Conservation (phyloP, 208 protist species). For the Leishmania guyanensis region DNA sequence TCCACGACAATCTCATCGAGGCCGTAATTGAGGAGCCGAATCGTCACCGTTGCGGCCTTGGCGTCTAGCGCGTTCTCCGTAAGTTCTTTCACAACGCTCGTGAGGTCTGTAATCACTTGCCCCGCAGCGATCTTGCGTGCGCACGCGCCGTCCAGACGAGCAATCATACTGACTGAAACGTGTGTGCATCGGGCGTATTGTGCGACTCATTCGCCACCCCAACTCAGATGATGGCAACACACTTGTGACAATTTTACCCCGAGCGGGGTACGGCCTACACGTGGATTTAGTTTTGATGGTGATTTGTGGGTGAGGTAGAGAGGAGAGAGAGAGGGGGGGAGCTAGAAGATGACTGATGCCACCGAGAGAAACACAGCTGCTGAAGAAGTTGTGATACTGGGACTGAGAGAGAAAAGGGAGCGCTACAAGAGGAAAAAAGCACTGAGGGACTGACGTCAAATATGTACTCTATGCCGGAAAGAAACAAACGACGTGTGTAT, state of each 20-base stretch:
- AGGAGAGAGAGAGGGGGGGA: neutral
- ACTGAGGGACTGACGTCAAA: neutral
- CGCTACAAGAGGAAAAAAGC: neutral
- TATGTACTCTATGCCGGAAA: neutral
- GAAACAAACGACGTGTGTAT: neutral
- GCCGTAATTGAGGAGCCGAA: slow-evolving; percentile 73
- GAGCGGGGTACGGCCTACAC: neutral
- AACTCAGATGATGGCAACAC: neutral
- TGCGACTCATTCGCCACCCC: neutral
- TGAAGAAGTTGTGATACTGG: neutral
- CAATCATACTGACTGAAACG: slow-evolving; percentile 41
- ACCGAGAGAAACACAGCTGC: neutral
- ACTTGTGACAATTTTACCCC: neutral
- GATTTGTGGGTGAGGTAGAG: neutral
- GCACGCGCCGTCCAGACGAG: slow-evolving; percentile 71
- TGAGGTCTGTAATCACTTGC: slow-evolving; percentile 84
- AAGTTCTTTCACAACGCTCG: slow-evolving; percentile 87
- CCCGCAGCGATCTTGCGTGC: slow-evolving; percentile 77
- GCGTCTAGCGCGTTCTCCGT: slow-evolving; percentile 90
- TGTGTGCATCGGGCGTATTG: neutral
- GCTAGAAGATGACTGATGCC: neutral
- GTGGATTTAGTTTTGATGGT: neutral
- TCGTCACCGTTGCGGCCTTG: slow-evolving; percentile 50
- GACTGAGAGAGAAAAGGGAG: neutral
- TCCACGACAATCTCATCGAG: slow-evolving; percentile 75